Percentiles rank a stretch among this genome's conserved stretches.
These are phyloP conservation scores for Ceratocystis harringtonii DNA, from an alignment of 2,329 filamentous ascomycete species.

Conservation along the genomic window DNA sequence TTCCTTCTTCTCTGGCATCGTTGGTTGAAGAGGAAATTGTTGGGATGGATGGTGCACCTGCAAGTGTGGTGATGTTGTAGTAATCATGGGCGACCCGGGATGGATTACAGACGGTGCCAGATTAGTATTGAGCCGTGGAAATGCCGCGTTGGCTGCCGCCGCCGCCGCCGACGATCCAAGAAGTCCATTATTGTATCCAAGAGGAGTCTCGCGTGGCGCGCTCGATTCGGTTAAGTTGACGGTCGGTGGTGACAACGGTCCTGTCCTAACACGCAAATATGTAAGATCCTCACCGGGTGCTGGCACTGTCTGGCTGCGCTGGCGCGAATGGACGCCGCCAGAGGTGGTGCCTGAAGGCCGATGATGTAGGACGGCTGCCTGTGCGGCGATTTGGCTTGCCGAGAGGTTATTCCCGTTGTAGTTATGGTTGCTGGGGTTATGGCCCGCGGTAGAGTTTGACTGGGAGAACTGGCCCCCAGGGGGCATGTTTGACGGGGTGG, in stretches of 20 bases:
- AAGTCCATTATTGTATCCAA: slow-evolving; percentile 47
- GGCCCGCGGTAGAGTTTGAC: slow-evolving; percentile 20
- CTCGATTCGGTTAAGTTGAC: slow-evolving; percentile 51
- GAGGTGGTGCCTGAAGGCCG: slow-evolving; percentile 24
- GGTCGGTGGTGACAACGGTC: slow-evolving; percentile 45
- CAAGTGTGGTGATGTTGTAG: slow-evolving; percentile 25
- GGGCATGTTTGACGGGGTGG: slow-evolving; percentile 22
- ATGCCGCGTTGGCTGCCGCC: slow-evolving; percentile 58
- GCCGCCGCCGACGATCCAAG: slow-evolving; percentile 50
- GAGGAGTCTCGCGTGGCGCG: slow-evolving; percentile 41
- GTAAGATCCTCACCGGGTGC: slow-evolving; percentile 30
- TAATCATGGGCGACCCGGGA: slow-evolving; percentile 6
- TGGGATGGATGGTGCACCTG: slow-evolving; percentile 25
- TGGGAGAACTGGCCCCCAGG: slow-evolving; percentile 21
- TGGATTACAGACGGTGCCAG: background rate
- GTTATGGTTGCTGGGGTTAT: slow-evolving; percentile 13
- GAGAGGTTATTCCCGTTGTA: slow-evolving; percentile 29
- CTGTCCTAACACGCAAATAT: slow-evolving; percentile 10
- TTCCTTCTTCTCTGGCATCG: slow-evolving; percentile 57
- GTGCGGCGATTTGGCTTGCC: slow-evolving; percentile 67
- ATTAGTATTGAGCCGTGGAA: slow-evolving; percentile 34
- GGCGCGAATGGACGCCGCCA: slow-evolving; percentile 36
- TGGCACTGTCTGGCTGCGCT: slow-evolving; percentile 55
- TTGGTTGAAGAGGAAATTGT: slow-evolving; percentile 27
- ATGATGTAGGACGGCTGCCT: slow-evolving; percentile 58